Evolutionary conservation across 345 rosid genomes (phyloP).

Genomic region (Gynandropsis gynandra): DNA sequence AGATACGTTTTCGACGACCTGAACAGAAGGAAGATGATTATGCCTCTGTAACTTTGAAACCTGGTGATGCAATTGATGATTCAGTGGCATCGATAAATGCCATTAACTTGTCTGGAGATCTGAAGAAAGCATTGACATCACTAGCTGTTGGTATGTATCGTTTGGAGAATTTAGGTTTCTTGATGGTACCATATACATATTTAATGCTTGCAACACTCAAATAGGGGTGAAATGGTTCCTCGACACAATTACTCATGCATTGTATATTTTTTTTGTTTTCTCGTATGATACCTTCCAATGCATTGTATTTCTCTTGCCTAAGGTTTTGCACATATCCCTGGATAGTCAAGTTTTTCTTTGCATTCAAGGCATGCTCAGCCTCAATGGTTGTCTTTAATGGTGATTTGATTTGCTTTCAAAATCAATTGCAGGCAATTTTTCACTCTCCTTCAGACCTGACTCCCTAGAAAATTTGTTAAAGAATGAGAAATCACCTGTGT

Average conservation of each 20-base stretch:
- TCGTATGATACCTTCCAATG: slow-evolving; percentile 7
- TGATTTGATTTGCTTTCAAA: slow-evolving; percentile 14
- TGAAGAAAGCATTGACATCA: slow-evolving; percentile 70
- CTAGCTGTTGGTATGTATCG: slow-evolving; percentile 62
- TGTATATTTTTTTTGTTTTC: slow-evolving; percentile 11
- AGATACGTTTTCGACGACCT: slow-evolving; percentile 69
- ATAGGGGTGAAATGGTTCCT: slow-evolving; percentile 13
- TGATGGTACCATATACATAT: slow-evolving; percentile 14
- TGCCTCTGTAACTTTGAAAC: slow-evolving; percentile 55
- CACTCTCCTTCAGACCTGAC: slow-evolving; percentile 85
- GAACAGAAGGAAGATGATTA: slow-evolving; percentile 46
- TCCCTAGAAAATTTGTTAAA: slow-evolving; percentile 35
- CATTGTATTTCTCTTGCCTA: slow-evolving; percentile 7
- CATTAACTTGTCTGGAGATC: slow-evolving; percentile 55
- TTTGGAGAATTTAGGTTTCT: slow-evolving; percentile 17
- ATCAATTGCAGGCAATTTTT: slow-evolving; percentile 70
- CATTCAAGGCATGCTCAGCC: slow-evolving; percentile 7
- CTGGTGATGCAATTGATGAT: slow-evolving; percentile 77
- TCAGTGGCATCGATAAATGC: slow-evolving; percentile 77
- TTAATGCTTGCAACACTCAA: slow-evolving; percentile 9
- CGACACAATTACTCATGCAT: slow-evolving; percentile 11
- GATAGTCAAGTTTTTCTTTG: slow-evolving; percentile 18
- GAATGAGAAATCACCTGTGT: slow-evolving; percentile 39
- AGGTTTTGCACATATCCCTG: slow-evolving; percentile 10
- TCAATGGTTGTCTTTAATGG: slow-evolving; percentile 6